A percentile compares a stretch with the other conserved stretches of the same genome.
Evolutionary conservation across 2,329 filamentous ascomycete species (phyloP).

Genomic region (Scopulariopsis brevicaulis): DNA sequence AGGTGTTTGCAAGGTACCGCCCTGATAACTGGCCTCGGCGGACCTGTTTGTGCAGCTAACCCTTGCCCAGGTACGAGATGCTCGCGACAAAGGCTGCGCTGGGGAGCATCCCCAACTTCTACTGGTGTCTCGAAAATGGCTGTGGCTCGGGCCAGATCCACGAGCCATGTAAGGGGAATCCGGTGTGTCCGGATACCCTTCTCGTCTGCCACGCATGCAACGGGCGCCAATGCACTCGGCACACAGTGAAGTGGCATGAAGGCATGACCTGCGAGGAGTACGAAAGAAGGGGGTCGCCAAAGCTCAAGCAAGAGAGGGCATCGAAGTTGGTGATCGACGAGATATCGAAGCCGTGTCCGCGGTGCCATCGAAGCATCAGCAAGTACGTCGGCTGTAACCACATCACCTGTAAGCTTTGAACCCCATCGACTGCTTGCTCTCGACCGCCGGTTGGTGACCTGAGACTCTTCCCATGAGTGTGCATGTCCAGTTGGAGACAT

Average conservation of each 20-base stretch:
- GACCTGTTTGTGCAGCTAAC: not conserved
- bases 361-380: constrained; percentile 20
- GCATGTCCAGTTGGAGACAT: not conserved
- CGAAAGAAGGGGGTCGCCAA: constrained; percentile 16
- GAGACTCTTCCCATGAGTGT: not conserved
- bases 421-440: not conserved
- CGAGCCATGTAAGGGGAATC: constrained; percentile 1
- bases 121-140: constrained; percentile 22
- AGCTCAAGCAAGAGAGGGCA: constrained; percentile 17
- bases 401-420: constrained; percentile 22
- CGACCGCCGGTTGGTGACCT: not conserved
- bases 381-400: constrained; percentile 27
- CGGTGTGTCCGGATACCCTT: constrained; percentile 13
- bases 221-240: constrained; percentile 18
- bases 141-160: constrained; percentile 26
- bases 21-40: not conserved
- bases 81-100: constrained; percentile 19
- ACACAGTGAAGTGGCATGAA: constrained; percentile 23
- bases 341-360: constrained; percentile 21
- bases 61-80: constrained; percentile 17
- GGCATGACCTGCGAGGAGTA: constrained; percentile 24
- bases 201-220: constrained; percentile 20
- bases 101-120: constrained; percentile 17
- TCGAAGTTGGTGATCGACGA: constrained; percentile 20
- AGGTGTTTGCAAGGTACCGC: not conserved